phyloP scores from a whole-genome alignment of 768 basidiomycete genomes.

The Heimioporus sp. region DNA sequence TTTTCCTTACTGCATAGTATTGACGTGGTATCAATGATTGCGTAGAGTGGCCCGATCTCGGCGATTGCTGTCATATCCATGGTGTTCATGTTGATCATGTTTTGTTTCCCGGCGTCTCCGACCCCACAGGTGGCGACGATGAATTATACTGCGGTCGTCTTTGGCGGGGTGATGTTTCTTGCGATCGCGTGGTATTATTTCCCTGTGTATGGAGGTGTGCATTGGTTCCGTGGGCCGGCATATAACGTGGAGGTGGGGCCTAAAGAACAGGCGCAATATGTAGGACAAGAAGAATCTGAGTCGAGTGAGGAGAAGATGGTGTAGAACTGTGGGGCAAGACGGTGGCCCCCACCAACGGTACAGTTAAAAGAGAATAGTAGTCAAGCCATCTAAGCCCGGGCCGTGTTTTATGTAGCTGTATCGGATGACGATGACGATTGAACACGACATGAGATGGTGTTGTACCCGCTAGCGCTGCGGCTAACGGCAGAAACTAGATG shows the following conservation, averaged over 20 bases:
- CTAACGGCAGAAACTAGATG: no score
- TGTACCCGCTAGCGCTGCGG: no score
- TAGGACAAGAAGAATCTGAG: no score
- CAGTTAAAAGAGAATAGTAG: no score
- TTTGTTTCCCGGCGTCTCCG: constrained; percentile 60
- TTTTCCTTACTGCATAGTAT: neutral
- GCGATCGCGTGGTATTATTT: constrained; percentile 64
- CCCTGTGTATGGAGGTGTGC: constrained; percentile 61
- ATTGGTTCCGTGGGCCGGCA: constrained; percentile 69
- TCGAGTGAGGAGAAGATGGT: no score
- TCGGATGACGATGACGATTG: no score
- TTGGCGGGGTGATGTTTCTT: constrained; percentile 56
- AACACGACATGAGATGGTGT: no score
- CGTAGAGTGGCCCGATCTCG: constrained; percentile 52
- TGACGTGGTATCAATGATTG: neutral
- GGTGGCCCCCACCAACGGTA: no score
- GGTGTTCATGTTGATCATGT: constrained; percentile 57
- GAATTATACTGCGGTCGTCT: constrained; percentile 72
- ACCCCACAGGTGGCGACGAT: constrained; percentile 45
- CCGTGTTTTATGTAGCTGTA: no score
- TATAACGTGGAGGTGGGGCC: constrained; percentile 33
- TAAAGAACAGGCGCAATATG: no score
- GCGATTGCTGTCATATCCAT: constrained; percentile 58
- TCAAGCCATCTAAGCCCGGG: no score
- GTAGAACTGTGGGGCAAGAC: no score